These are phyloP conservation scores for sorghum (Sorghum bicolor) DNA, from an alignment of 176 grass and related monocot genomes.

Conservation along the genomic window Sorghum_bicolor_NCBIv3 NC_012871.2:66672001-66672500, in stretches of 20 bases:
- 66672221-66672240: constrained; percentile 14
- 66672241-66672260: not conserved
- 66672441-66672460: not conserved
- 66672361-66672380: constrained; percentile 44
- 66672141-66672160: constrained; percentile 81
- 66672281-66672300: not conserved
- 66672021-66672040: constrained; percentile 59
- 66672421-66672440: constrained; percentile 46
- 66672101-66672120: constrained; percentile 76
- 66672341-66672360: not conserved
- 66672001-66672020: constrained; percentile 65
- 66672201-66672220: not conserved
- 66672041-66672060: constrained; percentile 78
- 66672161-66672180: constrained; percentile 57
- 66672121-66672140: constrained; percentile 76
- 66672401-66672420: constrained; percentile 64
- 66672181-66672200: constrained; percentile 33
- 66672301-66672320: not conserved
- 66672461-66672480: constrained; percentile 22
- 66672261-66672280: not conserved
- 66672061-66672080: constrained; percentile 59
- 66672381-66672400: constrained; percentile 85
- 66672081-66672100: constrained; percentile 90
- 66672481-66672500: not conserved
- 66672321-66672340: not conserved